These are phyloP conservation scores for Phoma sp. DNA, from an alignment of 2,329 filamentous ascomycete genomes.

Conservation along the genomic window DNA sequence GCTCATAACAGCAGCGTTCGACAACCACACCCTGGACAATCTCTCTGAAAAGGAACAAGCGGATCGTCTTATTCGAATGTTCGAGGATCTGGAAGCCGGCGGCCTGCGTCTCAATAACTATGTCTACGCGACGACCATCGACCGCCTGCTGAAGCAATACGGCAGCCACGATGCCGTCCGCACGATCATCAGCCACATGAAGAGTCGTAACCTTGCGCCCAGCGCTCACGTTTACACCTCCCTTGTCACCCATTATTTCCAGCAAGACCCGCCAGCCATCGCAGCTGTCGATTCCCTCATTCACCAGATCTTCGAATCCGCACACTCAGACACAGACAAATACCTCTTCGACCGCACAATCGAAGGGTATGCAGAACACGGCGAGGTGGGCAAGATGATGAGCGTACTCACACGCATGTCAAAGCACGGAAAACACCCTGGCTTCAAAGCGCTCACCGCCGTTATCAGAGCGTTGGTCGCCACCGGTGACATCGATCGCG, in stretches of 20 bases:
- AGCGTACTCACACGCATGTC: conserved; percentile 50
- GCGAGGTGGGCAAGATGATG: conserved; percentile 57
- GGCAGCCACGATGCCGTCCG: conserved; percentile 60
- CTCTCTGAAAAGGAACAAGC: conserved; percentile 58
- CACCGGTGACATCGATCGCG: conserved; percentile 43
- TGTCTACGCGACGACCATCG: conserved; percentile 73
- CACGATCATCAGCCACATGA: conserved; percentile 69
- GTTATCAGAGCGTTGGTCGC: conserved; percentile 49
- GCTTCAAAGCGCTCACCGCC: conserved; percentile 50
- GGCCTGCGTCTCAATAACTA: conserved; percentile 66
- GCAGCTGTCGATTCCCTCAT: conserved; percentile 67
- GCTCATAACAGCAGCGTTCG: conserved; percentile 67
- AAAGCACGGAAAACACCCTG: conserved; percentile 49
- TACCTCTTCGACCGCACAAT: conserved; percentile 74
- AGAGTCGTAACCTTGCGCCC: conserved; percentile 57
- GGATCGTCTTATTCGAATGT: conserved; percentile 59
- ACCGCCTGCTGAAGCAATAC: conserved; percentile 63
- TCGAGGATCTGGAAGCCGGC: conserved; percentile 61
- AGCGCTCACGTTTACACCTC: conserved; percentile 76
- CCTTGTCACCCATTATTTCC: conserved; percentile 72
- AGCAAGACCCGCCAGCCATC: conserved; percentile 64
- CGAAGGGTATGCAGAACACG: conserved; percentile 66
- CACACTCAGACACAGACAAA: conserved; percentile 54
- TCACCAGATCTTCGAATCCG: conserved; percentile 47
- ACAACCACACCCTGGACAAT: conserved; percentile 54